Percentiles rank a stretch among this genome's conserved stretches.
phyloP scores from a whole-genome alignment of 2,329 filamentous ascomycete species.

The Stachybotrys chartarum region DNA sequence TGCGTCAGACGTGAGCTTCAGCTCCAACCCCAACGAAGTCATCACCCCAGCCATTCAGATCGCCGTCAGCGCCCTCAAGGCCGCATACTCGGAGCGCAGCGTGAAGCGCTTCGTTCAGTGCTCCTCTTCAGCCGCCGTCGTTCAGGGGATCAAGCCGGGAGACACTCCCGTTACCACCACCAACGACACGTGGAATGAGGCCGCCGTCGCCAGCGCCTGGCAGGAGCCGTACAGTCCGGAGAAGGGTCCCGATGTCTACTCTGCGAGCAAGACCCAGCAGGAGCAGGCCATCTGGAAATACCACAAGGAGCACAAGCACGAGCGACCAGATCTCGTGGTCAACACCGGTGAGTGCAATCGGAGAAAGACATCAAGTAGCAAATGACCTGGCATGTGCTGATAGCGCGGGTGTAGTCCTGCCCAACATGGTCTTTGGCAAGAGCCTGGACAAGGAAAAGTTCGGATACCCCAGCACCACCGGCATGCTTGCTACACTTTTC shows the following conservation, averaged over 20 bases:
- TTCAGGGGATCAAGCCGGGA: neutral
- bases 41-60: conserved; percentile 22
- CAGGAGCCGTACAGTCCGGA: conserved; percentile 19
- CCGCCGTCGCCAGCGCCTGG: conserved; percentile 23
- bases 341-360: conserved; percentile 6
- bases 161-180: conserved; percentile 1
- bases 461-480: conserved; percentile 11
- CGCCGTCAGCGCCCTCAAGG: conserved; percentile 17
- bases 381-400: too few species aligned
- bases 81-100: conserved; percentile 18
- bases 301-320: conserved; percentile 10
- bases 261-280: conserved; percentile 24
- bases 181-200: conserved; percentile 24
- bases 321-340: conserved; percentile 12
- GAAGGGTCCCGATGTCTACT: conserved; percentile 18
- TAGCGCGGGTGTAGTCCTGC: conserved; percentile 9
- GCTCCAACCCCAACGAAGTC: conserved; percentile 20
- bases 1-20: conserved; percentile 23
- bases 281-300: conserved; percentile 29
- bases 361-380: too few species aligned
- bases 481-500: conserved; percentile 11
- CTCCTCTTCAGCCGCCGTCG: conserved; percentile 20
- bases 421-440: conserved; percentile 12
- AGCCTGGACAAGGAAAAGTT: conserved; percentile 8
- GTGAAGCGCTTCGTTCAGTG: conserved; percentile 32